Conservation (phyloP, 106 monocot genomes). For the Dactylorhiza incarnata region DNA sequence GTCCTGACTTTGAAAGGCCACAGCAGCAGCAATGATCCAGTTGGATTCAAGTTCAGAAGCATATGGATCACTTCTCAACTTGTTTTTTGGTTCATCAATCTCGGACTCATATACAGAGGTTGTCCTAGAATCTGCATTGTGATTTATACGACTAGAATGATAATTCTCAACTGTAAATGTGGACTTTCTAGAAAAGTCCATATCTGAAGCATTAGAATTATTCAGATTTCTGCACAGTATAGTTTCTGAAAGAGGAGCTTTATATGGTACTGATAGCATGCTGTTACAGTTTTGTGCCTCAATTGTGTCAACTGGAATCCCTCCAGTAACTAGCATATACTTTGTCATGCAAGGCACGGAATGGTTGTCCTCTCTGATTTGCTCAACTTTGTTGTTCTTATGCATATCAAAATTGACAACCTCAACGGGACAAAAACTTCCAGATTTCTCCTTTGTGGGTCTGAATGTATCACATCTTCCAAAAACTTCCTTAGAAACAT, state of each 20-base stretch:
- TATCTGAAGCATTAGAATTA: constrained; percentile 10
- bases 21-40: background rate
- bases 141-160: constrained; percentile 1
- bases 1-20: constrained; percentile 13
- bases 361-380: background rate
- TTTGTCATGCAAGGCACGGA: constrained; percentile 12
- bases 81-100: constrained; percentile 3
- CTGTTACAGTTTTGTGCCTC: constrained; percentile 1
- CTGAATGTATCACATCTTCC: background rate
- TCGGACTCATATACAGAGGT: constrained; percentile 3
- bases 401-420: constrained; percentile 14
- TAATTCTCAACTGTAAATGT: background rate
- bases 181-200: constrained; percentile 4
- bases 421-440: constrained; percentile 11
- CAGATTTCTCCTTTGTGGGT: constrained; percentile 7
- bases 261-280: constrained; percentile 1
- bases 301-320: background rate
- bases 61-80: constrained; percentile 1
- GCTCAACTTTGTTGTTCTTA: background rate
- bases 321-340: constrained; percentile 4
- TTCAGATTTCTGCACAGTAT: constrained; percentile 32
- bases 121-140: constrained; percentile 8
- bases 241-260: constrained; percentile 45
- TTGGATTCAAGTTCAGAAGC: background rate
- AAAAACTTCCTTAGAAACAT: constrained; percentile 2